Evolutionary conservation across 108 stramenopile genomes (phyloP).

Genomic region (Asterionellopsis glacialis): DNA sequence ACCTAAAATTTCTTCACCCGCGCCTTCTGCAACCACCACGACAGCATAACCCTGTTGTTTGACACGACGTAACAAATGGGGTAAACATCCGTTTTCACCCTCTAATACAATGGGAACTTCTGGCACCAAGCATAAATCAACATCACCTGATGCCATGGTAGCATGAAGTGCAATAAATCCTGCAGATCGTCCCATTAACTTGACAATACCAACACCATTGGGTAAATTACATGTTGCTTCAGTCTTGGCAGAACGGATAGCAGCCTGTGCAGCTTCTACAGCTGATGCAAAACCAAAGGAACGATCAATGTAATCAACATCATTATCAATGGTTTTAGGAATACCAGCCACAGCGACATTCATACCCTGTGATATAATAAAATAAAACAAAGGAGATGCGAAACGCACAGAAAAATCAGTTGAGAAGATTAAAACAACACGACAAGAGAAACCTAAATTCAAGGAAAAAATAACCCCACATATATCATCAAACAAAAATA

Average conservation of each 20-base stretch:
- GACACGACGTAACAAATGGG: constrained; percentile 77
- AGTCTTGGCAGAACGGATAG: constrained; percentile 86
- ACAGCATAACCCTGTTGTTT: constrained; percentile 96
- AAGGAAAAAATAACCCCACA: no score
- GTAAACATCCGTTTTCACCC: constrained; percentile 87
- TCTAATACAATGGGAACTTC: constrained; percentile 94
- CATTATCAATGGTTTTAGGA: constrained; percentile 92
- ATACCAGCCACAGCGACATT: constrained; percentile 95
- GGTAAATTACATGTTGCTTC: constrained; percentile 96
- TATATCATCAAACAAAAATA: no score
- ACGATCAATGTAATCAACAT: constrained; percentile 94
- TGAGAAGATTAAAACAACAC: neutral
- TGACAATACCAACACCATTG: constrained; percentile 94
- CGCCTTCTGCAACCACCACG: constrained; percentile 97
- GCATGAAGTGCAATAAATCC: constrained; percentile 94
- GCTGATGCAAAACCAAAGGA: constrained; percentile 92
- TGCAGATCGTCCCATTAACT: constrained; percentile 93
- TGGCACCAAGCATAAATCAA: constrained; percentile 94
- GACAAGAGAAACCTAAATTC: neutral
- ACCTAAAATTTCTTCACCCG: constrained; percentile 94
- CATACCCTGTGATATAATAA: constrained; percentile 37
- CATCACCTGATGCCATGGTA: constrained; percentile 86
- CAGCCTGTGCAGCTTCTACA: constrained; percentile 88
- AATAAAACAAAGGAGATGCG: neutral
- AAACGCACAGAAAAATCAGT: neutral